Evolutionary conservation across 148 eudicot genomes (phyloP).

Genomic region (Rhododendron simsii): DNA sequence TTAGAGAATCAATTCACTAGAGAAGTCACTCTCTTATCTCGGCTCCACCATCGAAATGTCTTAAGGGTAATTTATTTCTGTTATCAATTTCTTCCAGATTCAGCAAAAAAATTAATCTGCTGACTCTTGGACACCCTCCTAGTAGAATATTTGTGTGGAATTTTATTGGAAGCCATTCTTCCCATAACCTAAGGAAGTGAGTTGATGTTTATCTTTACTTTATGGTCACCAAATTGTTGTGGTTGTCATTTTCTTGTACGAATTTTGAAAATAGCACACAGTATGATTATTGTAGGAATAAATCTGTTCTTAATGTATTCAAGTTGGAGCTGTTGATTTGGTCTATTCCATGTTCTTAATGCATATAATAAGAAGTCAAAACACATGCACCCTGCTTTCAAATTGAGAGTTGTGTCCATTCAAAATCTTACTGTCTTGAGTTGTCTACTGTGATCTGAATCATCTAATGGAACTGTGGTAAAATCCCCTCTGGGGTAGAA

Average conservation of each 20-base stretch:
- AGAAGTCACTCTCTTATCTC: constrained; percentile 73
- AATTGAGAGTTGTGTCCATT: background rate
- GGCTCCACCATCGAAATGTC: constrained; percentile 71
- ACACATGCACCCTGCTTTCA: background rate
- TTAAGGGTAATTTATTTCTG: constrained; percentile 55
- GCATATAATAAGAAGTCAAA: background rate
- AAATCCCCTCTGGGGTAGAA: background rate
- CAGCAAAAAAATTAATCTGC: background rate
- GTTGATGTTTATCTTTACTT: background rate
- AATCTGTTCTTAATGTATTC: background rate
- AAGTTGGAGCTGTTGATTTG: background rate
- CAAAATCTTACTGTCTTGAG: background rate
- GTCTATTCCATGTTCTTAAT: background rate
- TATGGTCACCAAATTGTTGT: background rate
- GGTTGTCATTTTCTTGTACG: background rate
- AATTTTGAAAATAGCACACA: background rate
- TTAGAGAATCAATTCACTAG: constrained; percentile 74
- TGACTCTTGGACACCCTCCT: background rate
- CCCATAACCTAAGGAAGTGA: background rate
- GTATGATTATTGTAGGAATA: background rate
- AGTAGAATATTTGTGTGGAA: background rate
- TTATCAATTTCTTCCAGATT: background rate
- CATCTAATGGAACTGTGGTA: background rate
- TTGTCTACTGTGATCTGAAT: background rate
- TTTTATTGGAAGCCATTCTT: background rate